These are phyloP conservation scores for Soucietia sequanensis DNA, from an alignment of 805 yeast genomes.

Conservation along the genomic window DNA sequence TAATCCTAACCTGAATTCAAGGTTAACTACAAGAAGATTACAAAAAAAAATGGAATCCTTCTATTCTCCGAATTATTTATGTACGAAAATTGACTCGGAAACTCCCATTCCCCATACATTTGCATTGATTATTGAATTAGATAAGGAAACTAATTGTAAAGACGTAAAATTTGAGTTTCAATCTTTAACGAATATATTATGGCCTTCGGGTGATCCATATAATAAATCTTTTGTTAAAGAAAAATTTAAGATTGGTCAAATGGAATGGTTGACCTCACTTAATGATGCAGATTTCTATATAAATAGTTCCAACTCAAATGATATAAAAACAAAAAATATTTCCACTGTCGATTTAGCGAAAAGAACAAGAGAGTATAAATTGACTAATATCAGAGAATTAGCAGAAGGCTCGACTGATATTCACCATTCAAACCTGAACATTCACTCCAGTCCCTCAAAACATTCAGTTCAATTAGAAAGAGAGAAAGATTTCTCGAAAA, in stretches of 20 bases:
- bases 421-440: slow-evolving; percentile 16
- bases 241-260: slow-evolving; percentile 45
- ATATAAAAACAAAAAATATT: slow-evolving; percentile 38
- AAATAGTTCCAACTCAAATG: slow-evolving; percentile 41
- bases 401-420: slow-evolving; percentile 20
- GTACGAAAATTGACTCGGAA: slow-evolving; percentile 36
- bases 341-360: slow-evolving; percentile 45
- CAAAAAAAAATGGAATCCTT: slow-evolving; percentile 21
- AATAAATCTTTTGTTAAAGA: slow-evolving; percentile 45
- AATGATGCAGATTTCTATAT: slow-evolving; percentile 46
- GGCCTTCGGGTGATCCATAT: slow-evolving; percentile 57
- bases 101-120: slow-evolving; percentile 51
- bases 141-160: slow-evolving; percentile 37
- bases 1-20: slow-evolving; percentile 8
- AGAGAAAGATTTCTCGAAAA: neutral
- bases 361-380: slow-evolving; percentile 32
- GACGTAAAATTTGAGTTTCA: slow-evolving; percentile 42
- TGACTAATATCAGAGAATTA: slow-evolving; percentile 14
- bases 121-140: slow-evolving; percentile 48
- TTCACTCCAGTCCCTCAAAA: slow-evolving; percentile 19
- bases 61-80: slow-evolving; percentile 35
- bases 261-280: slow-evolving; percentile 45
- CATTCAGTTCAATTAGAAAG: slow-evolving; percentile 5
- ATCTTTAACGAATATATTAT: slow-evolving; percentile 43
- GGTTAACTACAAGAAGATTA: slow-evolving; percentile 7